These are phyloP conservation scores for Pleurotus giganteus DNA, from an alignment of 768 basidiomycete species.

Conservation along the genomic window DNA sequence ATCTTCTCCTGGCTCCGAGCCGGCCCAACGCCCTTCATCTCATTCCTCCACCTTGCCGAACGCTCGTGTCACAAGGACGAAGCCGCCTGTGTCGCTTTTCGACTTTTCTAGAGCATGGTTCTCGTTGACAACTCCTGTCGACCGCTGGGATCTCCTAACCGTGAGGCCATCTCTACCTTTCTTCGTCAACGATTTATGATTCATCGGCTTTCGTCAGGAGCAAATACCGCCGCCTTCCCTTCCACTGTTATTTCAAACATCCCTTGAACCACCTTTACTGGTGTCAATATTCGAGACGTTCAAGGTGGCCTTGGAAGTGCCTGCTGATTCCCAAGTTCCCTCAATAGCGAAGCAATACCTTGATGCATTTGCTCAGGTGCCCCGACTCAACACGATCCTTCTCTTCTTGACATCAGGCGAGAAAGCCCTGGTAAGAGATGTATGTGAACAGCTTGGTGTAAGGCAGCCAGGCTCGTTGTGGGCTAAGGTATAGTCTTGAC, in stretches of 20 bases:
- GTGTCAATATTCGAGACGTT: conserved; percentile 57
- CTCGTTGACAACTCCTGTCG: conserved; percentile 31
- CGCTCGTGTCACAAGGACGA: conserved; percentile 14
- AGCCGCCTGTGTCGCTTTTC: conserved; percentile 48
- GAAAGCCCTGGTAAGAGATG: conserved; percentile 41
- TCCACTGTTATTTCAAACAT: conserved; percentile 64
- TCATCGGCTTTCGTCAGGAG: conserved; percentile 28
- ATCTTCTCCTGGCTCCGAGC: conserved; percentile 2
- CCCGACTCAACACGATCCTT: conserved; percentile 61
- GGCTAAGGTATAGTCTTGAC: not conserved
- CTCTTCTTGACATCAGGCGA: conserved; percentile 62
- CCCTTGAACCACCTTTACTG: conserved; percentile 66
- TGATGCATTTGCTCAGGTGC: conserved; percentile 48
- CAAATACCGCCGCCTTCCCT: conserved; percentile 52
- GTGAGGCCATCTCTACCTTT: conserved; percentile 35
- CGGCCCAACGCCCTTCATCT: not conserved
- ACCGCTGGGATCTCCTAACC: conserved; percentile 57
- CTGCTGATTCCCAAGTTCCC: conserved; percentile 14
- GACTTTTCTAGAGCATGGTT: conserved; percentile 66
- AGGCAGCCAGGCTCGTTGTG: conserved; percentile 7
- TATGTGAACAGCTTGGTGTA: conserved; percentile 42
- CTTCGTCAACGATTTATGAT: not conserved
- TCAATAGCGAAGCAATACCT: conserved; percentile 44
- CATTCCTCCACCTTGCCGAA: not conserved
- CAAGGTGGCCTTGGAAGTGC: conserved; percentile 22